Conservation (phyloP, 768 basidiomycete species). For the Lanmaoa rubissima region DNA sequence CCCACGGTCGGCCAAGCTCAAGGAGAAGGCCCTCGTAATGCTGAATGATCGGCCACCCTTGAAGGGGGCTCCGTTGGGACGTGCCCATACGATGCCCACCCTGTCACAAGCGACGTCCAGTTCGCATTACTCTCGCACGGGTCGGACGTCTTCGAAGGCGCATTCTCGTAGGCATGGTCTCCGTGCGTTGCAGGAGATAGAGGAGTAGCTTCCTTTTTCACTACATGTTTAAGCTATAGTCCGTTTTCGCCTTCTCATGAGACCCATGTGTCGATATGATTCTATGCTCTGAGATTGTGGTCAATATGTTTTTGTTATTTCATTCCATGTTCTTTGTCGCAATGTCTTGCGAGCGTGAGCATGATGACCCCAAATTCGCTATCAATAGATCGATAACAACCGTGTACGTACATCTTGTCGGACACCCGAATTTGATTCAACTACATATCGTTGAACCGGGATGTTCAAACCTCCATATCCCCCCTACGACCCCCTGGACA, state of each 20-base stretch:
- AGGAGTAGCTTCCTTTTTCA: background rate
- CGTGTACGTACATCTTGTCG: background rate
- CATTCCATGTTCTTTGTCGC: background rate
- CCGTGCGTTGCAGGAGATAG: background rate
- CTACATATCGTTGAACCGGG: too few species aligned
- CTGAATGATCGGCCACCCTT: background rate
- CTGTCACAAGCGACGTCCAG: background rate
- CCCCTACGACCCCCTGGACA: conserved; percentile 76
- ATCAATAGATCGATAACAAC: background rate
- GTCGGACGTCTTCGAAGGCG: background rate
- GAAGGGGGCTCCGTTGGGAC: conserved; percentile 8
- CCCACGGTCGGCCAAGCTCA: background rate
- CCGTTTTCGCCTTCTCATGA: background rate
- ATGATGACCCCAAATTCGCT: too few species aligned
- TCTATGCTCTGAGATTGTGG: conserved; percentile 3
- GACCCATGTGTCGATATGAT: background rate
- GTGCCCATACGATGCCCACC: conserved; percentile 18
- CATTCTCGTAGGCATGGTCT: conserved; percentile 1
- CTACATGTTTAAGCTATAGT: background rate
- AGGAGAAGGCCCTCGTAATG: background rate
- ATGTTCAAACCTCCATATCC: conserved; percentile 56
- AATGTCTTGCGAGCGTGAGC: background rate
- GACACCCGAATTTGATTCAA: background rate
- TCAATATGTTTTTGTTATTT: background rate
- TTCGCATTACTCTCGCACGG: background rate